These are phyloP conservation scores for Candida taoyuanica DNA, from an alignment of 805 yeast species.

Conservation along the genomic window DNA sequence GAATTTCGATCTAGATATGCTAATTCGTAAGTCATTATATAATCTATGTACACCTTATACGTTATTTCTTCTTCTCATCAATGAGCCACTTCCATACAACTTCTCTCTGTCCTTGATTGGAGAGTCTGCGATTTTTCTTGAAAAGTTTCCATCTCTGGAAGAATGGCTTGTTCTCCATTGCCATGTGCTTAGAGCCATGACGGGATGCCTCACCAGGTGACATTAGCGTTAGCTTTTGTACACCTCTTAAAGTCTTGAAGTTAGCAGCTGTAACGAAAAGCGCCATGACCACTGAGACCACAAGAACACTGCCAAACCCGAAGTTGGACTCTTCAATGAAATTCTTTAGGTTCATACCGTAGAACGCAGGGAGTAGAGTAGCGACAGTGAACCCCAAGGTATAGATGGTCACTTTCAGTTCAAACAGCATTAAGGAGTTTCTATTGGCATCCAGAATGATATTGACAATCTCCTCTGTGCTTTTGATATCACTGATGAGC, in stretches of 20 bases:
- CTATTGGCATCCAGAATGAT: slow-evolving; percentile 89
- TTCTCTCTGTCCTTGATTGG: slow-evolving; percentile 34
- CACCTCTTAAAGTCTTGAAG: slow-evolving; percentile 51
- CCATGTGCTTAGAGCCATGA: background rate
- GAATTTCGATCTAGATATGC: background rate
- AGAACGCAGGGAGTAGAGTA: slow-evolving; percentile 79
- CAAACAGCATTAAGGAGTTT: slow-evolving; percentile 83
- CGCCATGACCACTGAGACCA: slow-evolving; percentile 50
- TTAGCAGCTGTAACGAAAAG: slow-evolving; percentile 48
- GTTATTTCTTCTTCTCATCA: slow-evolving; percentile 37
- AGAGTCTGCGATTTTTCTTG: background rate
- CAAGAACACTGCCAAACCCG: slow-evolving; percentile 60
- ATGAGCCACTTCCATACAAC: slow-evolving; percentile 54
- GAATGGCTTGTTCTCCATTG: slow-evolving; percentile 2
- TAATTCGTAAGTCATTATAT: background rate
- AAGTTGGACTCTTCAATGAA: slow-evolving; percentile 62
- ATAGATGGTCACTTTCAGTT: slow-evolving; percentile 75
- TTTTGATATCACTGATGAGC: slow-evolving; percentile 73
- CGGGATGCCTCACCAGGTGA: slow-evolving; percentile 19
- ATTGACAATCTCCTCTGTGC: slow-evolving; percentile 90
- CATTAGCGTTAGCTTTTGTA: slow-evolving; percentile 65
- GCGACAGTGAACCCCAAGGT: slow-evolving; percentile 85
- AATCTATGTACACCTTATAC: slow-evolving; percentile 2
- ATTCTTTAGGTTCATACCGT: slow-evolving; percentile 82
- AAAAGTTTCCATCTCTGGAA: slow-evolving; percentile 16